Evolutionary conservation across 352 stramenopile genomes (phyloP), one percentile per base, ranked within the genome.

Genomic region (Globisporangium nunn): DNA sequence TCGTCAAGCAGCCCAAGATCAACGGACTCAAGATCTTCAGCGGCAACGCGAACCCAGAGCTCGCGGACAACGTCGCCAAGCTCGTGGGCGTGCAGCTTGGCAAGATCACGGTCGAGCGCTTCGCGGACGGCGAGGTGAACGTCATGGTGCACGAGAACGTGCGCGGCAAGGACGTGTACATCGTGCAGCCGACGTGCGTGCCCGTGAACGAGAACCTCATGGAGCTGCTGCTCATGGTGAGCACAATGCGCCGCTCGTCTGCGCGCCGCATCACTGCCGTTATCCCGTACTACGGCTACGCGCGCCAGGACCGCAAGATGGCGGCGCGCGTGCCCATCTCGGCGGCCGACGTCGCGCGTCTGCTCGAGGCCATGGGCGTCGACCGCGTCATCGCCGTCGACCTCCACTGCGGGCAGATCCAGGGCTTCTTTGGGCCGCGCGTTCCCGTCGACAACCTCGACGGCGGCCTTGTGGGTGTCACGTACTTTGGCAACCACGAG

Each of bases 141-240:
- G 93, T 99, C 64, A 98, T 98, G 81, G 96, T 99, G 62, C 95
- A 99, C 70, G 97, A 99, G 69, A 99, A 99, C 76, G 97, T 99
- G 66, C 94, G 97, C 59, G 97, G 97, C 58, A 99, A 99, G 71
- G 96, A 99, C 82, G 95, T 99, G 59, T 99, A 99, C 80, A 98
- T 99, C 63, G 93, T 99, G 48, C 97, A 99, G 81, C 96, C 97
- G 7, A 99, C 97, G 37, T 99, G 96, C 75, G 75, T 96, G 60
- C 96, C 96, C 40, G 97, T 99, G 58, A 99, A 99, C 76, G 97
- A 99, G 76, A 99, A 99, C 74, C 83, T 99, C 2, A 99, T 99
- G 96, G 97, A 99, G 80, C 74, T 99, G 53, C 74, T 98, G 74
- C 88, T 98, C 28, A 98, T 98, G 91, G 91, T 98, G 18, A 98